Evolutionary conservation across 1,139 yeast species (phyloP), one percentile per base, ranked within the genome.

Genomic region (Magnusiomyces ingens): DNA sequence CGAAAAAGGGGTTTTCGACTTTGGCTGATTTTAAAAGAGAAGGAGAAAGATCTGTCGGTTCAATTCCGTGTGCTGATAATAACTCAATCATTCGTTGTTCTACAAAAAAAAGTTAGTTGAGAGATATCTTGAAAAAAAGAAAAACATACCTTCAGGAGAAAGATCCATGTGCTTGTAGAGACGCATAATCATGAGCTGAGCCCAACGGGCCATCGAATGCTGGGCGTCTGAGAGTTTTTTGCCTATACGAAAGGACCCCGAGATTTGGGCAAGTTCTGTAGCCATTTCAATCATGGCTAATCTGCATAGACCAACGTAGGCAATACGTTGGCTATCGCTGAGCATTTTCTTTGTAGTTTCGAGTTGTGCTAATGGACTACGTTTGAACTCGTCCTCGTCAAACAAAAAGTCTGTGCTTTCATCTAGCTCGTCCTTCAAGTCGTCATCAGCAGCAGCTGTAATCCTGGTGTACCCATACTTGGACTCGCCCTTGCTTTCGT

Each of bases 81-180:
- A 82, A 84, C 60, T 93, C 96, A 54, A 94, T 86, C 99, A 94
- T 94, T 38, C 75, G 70, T 58, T 84, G 80, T 68, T 94, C 99
- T 58, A 41, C 13, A 22, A 26, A 19, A 38, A 13, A 15, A n/a
- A 26, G 5, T 32, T 17, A 12, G 52, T 54, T 48, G 47, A 51
- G 45, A 5, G 18, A 48, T 26, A 8, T 11, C 19, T 19, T 11
- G 15, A 19, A 17, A 40, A 29, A 18, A 11, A 6, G 46, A 11
- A 15, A 42, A n/a, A 22, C 57, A 37, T 49, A 58, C 61, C 62
- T 29, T 82, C 91, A 11, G 78, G 78, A 15, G 74, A 70, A 15
- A 93, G 71, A 17, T 81, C 90, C 74, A 94, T 73, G 68, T 94
- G 99, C n/a, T 80, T 81, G 62, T 89, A 91, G 12, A 94, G 64